Conservation (phyloP, 176 grass and related monocot species). For the Oryza longistaminata region DNA sequence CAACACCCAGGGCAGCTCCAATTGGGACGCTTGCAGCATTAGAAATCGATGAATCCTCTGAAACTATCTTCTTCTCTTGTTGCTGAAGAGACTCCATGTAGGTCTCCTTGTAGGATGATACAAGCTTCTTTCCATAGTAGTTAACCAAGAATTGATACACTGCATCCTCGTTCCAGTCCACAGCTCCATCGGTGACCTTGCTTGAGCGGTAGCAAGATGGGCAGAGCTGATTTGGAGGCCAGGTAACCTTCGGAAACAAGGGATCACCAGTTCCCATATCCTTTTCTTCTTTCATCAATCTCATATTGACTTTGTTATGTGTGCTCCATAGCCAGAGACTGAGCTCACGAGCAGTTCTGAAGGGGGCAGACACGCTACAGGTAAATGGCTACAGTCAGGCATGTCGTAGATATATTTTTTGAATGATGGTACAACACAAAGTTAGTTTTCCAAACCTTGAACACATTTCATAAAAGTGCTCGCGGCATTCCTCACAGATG, state of each 20-base stretch:
- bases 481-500: conserved; percentile 88
- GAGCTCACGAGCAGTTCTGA: conserved; percentile 73
- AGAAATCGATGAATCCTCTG: conserved; percentile 45
- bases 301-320: conserved; percentile 98
- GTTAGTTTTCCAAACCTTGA: conserved; percentile 57
- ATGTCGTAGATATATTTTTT: background rate
- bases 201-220: conserved; percentile 67
- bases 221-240: conserved; percentile 82
- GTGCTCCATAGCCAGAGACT: conserved; percentile 87
- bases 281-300: conserved; percentile 93
- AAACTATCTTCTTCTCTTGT: conserved; percentile 39
- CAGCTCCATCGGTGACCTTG: conserved; percentile 27
- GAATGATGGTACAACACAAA: background rate
- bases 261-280: conserved; percentile 66
- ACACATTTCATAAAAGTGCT: conserved; percentile 88
- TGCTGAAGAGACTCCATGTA: conserved; percentile 35
- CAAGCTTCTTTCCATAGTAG: conserved; percentile 80
- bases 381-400: conserved; percentile 37
- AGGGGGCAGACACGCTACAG: conserved; percentile 76
- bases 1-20: conserved; percentile 84
- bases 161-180: conserved; percentile 81
- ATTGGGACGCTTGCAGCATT: conserved; percentile 65
- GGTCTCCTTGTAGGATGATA: conserved; percentile 57
- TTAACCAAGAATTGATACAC: conserved; percentile 83
- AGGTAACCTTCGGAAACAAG: conserved; percentile 77